These are phyloP conservation scores for Oryza brachyantha DNA, from an alignment of 176 grass and related monocot genomes.

Conservation along the genomic window DNA sequence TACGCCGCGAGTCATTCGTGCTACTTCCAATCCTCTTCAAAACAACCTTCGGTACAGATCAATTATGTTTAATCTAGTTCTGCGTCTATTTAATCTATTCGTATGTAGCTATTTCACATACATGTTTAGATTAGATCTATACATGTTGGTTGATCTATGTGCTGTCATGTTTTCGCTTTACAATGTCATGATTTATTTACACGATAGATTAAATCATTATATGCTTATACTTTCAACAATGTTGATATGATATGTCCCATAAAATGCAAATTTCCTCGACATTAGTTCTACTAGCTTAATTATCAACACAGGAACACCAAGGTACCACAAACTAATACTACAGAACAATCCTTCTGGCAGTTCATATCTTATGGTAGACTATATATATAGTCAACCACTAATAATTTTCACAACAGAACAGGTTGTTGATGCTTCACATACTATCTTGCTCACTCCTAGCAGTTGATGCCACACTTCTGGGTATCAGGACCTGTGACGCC, in stretches of 20 bases:
- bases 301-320: constrained; percentile 17
- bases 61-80: no score
- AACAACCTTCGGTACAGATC: no score
- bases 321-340: constrained; percentile 20
- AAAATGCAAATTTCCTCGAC: constrained; percentile 3
- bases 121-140: no score
- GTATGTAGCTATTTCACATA: no score
- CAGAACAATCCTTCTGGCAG: constrained; percentile 20
- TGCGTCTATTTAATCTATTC: no score
- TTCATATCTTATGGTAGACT: constrained; percentile 7
- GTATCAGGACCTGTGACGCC: constrained; percentile 57
- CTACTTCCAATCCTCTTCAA: no score
- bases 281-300: constrained; percentile 4
- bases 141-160: no score
- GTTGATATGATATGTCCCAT: neutral
- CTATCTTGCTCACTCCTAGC: constrained; percentile 35
- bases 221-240: no score
- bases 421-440: neutral
- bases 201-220: no score
- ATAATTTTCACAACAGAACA: constrained; percentile 33
- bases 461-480: constrained; percentile 66
- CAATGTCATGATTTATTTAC: no score
- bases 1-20: no score
- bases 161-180: no score
- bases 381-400: constrained; percentile 22